Evolutionary conservation across 495 filamentous ascomycete genomes (phyloP).

Genomic region (Trichoderma virens): DNA sequence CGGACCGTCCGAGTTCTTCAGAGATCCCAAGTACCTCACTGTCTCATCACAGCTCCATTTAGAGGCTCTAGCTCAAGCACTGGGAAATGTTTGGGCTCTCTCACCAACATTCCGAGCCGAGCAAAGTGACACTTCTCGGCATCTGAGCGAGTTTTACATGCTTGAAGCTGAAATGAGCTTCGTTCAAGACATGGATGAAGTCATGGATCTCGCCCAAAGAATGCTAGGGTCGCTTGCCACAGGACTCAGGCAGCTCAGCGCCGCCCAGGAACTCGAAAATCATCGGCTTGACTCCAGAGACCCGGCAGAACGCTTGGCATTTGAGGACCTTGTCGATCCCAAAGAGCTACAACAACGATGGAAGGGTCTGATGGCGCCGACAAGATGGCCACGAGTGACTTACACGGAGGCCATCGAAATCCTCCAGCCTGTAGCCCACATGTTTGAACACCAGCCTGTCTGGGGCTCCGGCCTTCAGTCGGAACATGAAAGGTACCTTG

Average conservation of each 20-base stretch:
- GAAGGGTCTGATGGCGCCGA: conserved; percentile 47
- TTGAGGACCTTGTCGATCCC: conserved; percentile 26
- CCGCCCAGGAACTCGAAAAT: conserved; percentile 53
- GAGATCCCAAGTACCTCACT: conserved; percentile 82
- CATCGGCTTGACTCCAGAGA: conserved; percentile 16
- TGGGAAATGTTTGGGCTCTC: conserved; percentile 88
- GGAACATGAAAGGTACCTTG: conserved; percentile 89
- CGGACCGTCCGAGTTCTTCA: conserved; percentile 50
- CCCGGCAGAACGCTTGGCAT: conserved; percentile 1
- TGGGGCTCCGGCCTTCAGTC: conserved; percentile 76
- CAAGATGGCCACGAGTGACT: conserved; percentile 72
- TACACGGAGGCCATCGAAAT: conserved; percentile 69
- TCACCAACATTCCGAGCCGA: conserved; percentile 93
- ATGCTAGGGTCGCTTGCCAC: conserved; percentile 58
- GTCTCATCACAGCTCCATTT: conserved; percentile 93
- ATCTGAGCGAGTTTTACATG: conserved; percentile 99
- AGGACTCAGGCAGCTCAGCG: conserved; percentile 44
- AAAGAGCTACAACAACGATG: conserved; percentile 56
- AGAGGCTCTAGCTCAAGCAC: conserved; percentile 81
- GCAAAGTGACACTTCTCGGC: conserved; percentile 85
- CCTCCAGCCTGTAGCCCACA: conserved; percentile 53
- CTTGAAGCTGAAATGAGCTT: conserved; percentile 86
- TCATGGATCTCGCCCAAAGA: conserved; percentile 75
- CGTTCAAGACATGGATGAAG: conserved; percentile 53
- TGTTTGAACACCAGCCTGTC: conserved; percentile 57